Evolutionary conservation across 2,329 filamentous ascomycete genomes (phyloP).

Genomic region (Aspergillus sp.): DNA sequence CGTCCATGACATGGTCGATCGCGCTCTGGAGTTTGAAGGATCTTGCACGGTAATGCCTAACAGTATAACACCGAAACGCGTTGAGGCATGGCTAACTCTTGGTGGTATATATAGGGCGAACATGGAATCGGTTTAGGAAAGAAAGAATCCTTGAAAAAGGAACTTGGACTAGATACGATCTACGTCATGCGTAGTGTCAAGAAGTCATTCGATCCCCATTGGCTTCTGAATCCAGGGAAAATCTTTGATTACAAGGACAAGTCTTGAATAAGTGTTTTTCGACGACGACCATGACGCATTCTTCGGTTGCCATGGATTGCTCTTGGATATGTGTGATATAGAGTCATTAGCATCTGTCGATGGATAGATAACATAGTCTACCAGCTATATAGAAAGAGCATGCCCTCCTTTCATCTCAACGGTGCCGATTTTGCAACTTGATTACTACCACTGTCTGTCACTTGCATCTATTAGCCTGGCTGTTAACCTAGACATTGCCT

Average conservation of each 20-base stretch:
- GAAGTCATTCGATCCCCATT: constrained; percentile 69
- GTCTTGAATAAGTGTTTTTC: not conserved
- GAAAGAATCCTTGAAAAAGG: constrained; percentile 68
- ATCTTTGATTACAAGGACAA: constrained; percentile 59
- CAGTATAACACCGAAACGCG: not conserved
- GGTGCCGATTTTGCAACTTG: too few relatives aligned
- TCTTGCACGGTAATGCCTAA: constrained; percentile 58
- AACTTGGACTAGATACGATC: constrained; percentile 72
- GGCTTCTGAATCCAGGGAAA: constrained; percentile 89
- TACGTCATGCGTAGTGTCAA: constrained; percentile 81
- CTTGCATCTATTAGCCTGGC: too few relatives aligned
- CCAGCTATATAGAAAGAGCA: too few relatives aligned
- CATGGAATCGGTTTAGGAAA: constrained; percentile 82
- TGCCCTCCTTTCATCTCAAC: too few relatives aligned
- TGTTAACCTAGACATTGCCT: too few relatives aligned
- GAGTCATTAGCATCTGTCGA: too few relatives aligned
- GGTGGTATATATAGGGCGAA: constrained; percentile 49
- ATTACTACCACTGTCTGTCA: too few relatives aligned
- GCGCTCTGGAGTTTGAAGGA: constrained; percentile 89
- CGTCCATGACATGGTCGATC: constrained; percentile 81
- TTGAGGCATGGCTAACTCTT: constrained; percentile 5
- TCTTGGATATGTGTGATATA: too few relatives aligned
- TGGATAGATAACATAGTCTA: too few relatives aligned
- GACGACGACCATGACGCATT: not conserved
- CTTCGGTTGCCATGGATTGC: too few relatives aligned